Evolutionary conservation across 345 rosid species (phyloP).

Genomic region (Linum trigynum): DNA sequence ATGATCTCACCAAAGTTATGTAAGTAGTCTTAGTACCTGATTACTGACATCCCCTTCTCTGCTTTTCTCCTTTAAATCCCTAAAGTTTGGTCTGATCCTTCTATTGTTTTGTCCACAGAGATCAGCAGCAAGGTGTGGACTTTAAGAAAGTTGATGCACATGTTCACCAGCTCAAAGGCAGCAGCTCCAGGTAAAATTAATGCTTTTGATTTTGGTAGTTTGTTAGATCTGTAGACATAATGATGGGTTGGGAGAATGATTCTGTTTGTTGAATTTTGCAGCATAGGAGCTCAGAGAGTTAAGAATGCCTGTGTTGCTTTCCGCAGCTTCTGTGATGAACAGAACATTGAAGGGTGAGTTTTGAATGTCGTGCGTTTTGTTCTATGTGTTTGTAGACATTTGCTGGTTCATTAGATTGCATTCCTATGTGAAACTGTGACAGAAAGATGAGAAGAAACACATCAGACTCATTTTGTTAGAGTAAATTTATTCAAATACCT

Average conservation of each 20-base stretch:
- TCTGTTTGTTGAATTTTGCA: slow-evolving; percentile 34
- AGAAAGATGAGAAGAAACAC: too few species aligned
- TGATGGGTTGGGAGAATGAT: too few species aligned
- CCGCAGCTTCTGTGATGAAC: slow-evolving; percentile 74
- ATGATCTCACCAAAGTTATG: slow-evolving; percentile 70
- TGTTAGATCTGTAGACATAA: too few species aligned
- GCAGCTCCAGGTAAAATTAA: slow-evolving; percentile 70
- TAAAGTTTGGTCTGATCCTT: too few species aligned
- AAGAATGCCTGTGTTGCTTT: slow-evolving; percentile 73
- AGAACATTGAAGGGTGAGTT: slow-evolving; percentile 66
- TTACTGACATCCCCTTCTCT: slow-evolving; percentile 1
- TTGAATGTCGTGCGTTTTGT: background rate
- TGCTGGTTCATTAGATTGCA: too few species aligned
- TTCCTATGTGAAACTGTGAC: too few species aligned
- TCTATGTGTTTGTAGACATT: too few species aligned
- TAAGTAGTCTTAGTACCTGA: slow-evolving; percentile 32
- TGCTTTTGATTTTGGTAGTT: background rate
- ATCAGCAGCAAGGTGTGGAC: slow-evolving; percentile 54
- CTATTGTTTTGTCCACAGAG: slow-evolving; percentile 25
- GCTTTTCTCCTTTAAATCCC: background rate
- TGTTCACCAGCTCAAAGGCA: slow-evolving; percentile 95
- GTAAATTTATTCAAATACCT: too few species aligned
- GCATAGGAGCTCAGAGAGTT: slow-evolving; percentile 89
- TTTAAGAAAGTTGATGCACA: slow-evolving; percentile 77
- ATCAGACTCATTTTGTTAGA: too few species aligned